A percentile compares a stretch with the other conserved stretches of the same genome.
Evolutionary conservation across 371 early-diverging fungal genomes (phyloP).

Genomic region (Mortierella sp.): DNA sequence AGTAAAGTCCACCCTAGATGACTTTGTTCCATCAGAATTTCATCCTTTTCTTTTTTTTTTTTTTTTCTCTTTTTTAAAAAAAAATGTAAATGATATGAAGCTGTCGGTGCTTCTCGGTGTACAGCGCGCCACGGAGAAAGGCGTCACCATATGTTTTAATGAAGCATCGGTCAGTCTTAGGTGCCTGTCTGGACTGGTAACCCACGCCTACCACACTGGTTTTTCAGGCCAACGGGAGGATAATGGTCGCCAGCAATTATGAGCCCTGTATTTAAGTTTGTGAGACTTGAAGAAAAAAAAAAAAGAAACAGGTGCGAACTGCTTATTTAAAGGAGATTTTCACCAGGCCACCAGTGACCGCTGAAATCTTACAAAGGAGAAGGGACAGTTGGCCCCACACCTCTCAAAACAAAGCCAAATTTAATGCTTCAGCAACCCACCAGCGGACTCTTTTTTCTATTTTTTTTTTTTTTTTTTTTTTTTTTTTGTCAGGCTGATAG

Average conservation of each 20-base stretch:
- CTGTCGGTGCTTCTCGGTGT: slow-evolving; percentile 9
- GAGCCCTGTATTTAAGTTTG: slow-evolving; percentile 7
- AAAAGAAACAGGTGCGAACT: too few relatives aligned
- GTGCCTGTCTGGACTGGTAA: slow-evolving; percentile 13
- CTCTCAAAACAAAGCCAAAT: background rate
- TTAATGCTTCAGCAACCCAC: background rate
- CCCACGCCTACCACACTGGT: slow-evolving; percentile 10
- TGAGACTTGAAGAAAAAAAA: slow-evolving; percentile 10
- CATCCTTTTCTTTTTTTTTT: too few relatives aligned
- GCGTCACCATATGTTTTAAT: slow-evolving; percentile 14
- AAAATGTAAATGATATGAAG: background rate
- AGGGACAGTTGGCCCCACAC: background rate
- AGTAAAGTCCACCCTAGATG: too few relatives aligned
- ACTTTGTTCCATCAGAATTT: too few relatives aligned
- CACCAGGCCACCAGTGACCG: background rate
- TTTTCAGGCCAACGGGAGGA: slow-evolving; percentile 7
- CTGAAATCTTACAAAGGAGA: background rate
- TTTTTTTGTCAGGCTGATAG: too few relatives aligned
- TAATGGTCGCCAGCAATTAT: slow-evolving; percentile 1
- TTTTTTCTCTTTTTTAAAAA: background rate
- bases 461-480: background rate
- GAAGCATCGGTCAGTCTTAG: slow-evolving; percentile 7
- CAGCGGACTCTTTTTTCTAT: background rate
- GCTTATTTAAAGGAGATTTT: background rate
- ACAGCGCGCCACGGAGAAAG: slow-evolving; percentile 11